phyloP scores from a whole-genome alignment of 257 asterid genomes.

The Capsicum pubescens region DNA sequence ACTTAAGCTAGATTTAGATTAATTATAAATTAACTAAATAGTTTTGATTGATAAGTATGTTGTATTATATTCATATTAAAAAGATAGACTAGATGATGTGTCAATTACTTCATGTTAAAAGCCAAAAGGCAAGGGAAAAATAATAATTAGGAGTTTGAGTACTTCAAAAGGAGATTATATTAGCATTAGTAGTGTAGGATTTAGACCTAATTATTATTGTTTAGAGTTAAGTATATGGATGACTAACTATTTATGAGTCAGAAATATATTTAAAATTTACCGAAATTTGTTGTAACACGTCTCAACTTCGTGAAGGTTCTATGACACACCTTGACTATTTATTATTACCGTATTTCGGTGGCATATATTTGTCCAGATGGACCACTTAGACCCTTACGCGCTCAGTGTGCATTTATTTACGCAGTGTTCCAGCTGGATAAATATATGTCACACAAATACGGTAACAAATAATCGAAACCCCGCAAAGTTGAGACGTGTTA shows the following conservation, averaged over 20 bases:
- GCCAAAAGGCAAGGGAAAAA: background rate
- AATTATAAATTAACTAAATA: background rate
- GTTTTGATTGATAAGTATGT: background rate
- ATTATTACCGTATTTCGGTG: too few species aligned
- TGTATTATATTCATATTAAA: background rate
- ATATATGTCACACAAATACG: too few species aligned
- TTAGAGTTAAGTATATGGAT: background rate
- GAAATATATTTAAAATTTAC: too few species aligned
- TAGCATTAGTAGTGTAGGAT: background rate
- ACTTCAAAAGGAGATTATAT: background rate
- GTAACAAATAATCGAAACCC: too few species aligned
- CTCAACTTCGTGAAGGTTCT: too few species aligned
- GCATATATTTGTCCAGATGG: too few species aligned
- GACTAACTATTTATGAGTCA: background rate
- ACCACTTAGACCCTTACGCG: too few species aligned
- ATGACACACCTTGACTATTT: too few species aligned
- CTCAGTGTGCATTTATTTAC: too few species aligned
- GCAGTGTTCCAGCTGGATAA: too few species aligned
- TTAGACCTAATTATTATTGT: background rate
- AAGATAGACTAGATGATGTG: slow-evolving; percentile 10
- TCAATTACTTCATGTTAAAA: slow-evolving; percentile 1
- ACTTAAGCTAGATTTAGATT: background rate
- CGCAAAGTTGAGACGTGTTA: too few species aligned
- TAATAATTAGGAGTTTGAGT: slow-evolving; percentile 12
- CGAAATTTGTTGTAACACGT: too few species aligned